A percentile compares a stretch with the other conserved stretches of the same genome.
These are phyloP conservation scores for Curvularia hawaiiensis DNA, from an alignment of 2,329 filamentous ascomycete species.

Conservation along the genomic window DNA sequence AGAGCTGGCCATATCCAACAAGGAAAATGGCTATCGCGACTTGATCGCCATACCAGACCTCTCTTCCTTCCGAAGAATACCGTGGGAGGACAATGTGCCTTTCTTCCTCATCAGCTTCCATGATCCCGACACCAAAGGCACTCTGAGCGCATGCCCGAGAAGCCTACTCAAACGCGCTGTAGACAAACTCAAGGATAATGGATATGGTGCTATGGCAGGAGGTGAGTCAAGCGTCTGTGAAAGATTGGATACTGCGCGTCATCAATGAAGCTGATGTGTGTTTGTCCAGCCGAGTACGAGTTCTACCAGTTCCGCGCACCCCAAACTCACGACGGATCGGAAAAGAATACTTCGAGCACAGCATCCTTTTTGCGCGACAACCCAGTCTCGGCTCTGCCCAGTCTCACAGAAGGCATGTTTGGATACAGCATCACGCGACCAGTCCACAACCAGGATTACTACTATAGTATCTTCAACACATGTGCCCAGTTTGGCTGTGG, in stretches of 20 bases:
- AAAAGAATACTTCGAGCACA: slow-evolving; percentile 69
- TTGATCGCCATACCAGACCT: slow-evolving; percentile 83
- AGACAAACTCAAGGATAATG: slow-evolving; percentile 68
- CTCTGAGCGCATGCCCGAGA: slow-evolving; percentile 78
- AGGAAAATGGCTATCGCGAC: slow-evolving; percentile 87
- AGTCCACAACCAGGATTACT: slow-evolving; percentile 90
- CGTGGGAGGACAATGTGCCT: slow-evolving; percentile 86
- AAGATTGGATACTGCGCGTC: slow-evolving; percentile 21
- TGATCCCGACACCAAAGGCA: slow-evolving; percentile 75
- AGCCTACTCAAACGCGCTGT: slow-evolving; percentile 73
- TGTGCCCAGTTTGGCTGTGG: slow-evolving; percentile 78
- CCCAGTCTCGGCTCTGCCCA: slow-evolving; percentile 72
- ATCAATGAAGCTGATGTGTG: slow-evolving; percentile 26
- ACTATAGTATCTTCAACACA: slow-evolving; percentile 82
- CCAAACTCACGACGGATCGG: slow-evolving; percentile 51
- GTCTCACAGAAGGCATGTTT: slow-evolving; percentile 93
- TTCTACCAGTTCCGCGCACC: slow-evolving; percentile 90
- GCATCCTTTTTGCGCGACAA: slow-evolving; percentile 76
- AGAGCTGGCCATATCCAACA: slow-evolving; percentile 86
- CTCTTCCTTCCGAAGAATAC: slow-evolving; percentile 77
- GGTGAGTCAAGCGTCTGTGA: slow-evolving; percentile 60
- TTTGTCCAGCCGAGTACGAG: slow-evolving; percentile 79
- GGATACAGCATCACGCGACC: slow-evolving; percentile 89
- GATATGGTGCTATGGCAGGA: slow-evolving; percentile 87
- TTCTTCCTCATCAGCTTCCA: slow-evolving; percentile 85